Percentiles rank a stretch among this genome's conserved stretches.
Evolutionary conservation across 345 rosid genomes (phyloP).

Genomic region (Boechera retrofracta): DNA sequence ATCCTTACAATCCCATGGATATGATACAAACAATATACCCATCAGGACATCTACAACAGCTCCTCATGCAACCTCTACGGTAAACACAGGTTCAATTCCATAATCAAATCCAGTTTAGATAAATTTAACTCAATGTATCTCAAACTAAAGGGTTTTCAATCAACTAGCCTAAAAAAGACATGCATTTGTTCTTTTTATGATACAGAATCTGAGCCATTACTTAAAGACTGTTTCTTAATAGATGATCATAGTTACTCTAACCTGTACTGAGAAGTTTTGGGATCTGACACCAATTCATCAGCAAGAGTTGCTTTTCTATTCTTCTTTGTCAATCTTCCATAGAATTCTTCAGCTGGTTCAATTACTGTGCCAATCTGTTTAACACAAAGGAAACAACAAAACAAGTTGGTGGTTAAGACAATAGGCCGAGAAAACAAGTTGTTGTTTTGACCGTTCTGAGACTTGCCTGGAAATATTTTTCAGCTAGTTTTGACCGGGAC

Average conservation of each 20-base stretch:
- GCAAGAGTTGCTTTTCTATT: slow-evolving; percentile 82
- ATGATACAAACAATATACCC: too few species aligned
- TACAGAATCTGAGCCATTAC: background rate
- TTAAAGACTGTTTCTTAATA: background rate
- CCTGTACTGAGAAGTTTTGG: slow-evolving; percentile 64
- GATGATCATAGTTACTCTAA: slow-evolving; percentile 30
- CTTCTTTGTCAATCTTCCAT: slow-evolving; percentile 72
- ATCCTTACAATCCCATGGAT: too few species aligned
- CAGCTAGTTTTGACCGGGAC: slow-evolving; percentile 54
- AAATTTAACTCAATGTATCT: too few species aligned
- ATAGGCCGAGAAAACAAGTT: background rate
- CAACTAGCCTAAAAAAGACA: too few species aligned
- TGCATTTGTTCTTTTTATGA: too few species aligned
- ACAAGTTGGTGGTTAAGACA: slow-evolving; percentile 11
- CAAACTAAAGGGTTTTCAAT: too few species aligned
- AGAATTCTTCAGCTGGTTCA: slow-evolving; percentile 71
- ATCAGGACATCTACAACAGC: too few species aligned
- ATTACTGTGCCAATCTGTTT: slow-evolving; percentile 83
- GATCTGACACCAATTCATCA: slow-evolving; percentile 82
- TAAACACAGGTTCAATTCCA: too few species aligned
- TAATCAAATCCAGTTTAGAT: too few species aligned
- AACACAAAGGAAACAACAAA: slow-evolving; percentile 16
- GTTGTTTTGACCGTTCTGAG: background rate
- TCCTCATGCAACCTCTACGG: too few species aligned
- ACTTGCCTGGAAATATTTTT: slow-evolving; percentile 90